Conservation (phyloP, 129 eudicot species). For the Glebionis coronaria region DNA sequence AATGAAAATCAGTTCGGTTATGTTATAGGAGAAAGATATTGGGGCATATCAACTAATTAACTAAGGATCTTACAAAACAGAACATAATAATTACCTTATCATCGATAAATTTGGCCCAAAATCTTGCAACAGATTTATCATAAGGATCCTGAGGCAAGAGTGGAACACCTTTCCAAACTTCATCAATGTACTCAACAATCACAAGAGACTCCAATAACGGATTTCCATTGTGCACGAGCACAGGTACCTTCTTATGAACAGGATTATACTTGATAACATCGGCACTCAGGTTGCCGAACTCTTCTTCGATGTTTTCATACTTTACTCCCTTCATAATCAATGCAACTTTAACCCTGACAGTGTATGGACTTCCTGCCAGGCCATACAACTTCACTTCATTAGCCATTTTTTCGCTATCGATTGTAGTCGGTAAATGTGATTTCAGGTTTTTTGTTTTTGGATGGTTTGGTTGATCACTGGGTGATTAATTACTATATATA, state of each 20-base stretch:
- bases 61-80: too few species aligned
- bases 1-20: background rate
- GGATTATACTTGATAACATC: slow-evolving; percentile 36
- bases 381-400: slow-evolving; percentile 37
- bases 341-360: slow-evolving; percentile 31
- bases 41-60: too few species aligned
- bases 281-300: slow-evolving; percentile 27
- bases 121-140: slow-evolving; percentile 34
- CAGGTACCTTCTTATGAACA: slow-evolving; percentile 37
- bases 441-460: background rate
- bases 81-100: slow-evolving; percentile 31
- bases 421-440: background rate
- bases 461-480: background rate
- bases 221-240: slow-evolving; percentile 40
- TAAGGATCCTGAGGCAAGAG: slow-evolving; percentile 38
- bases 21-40: background rate
- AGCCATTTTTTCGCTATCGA: background rate
- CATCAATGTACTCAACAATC: slow-evolving; percentile 47
- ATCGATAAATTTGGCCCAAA: slow-evolving; percentile 39
- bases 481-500: too few species aligned
- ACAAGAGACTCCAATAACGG: slow-evolving; percentile 42
- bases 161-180: slow-evolving; percentile 33
- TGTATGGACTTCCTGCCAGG: slow-evolving; percentile 29
- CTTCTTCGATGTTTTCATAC: slow-evolving; percentile 35
- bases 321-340: slow-evolving; percentile 32